Evolutionary conservation across 73 alveolate genomes (phyloP), one percentile per base, ranked within the genome.

Genomic region (Tetrahymena elliotti): DNA sequence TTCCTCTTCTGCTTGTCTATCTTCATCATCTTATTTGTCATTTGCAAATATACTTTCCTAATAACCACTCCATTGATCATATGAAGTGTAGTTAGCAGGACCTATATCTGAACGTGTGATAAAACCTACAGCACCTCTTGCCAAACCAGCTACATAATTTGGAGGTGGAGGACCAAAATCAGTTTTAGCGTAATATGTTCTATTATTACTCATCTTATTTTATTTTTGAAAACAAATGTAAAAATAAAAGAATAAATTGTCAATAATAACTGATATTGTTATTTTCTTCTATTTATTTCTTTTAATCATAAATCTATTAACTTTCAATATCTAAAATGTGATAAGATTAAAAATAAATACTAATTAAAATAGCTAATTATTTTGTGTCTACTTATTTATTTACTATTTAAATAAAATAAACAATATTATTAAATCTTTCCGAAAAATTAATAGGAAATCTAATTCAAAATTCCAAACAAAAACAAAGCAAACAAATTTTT

Each of bases 81-180:
- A 94, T 10, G 95, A 84, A n/a, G 93, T 53, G 31, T 83, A 94
- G 47, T 96, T 97, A 0, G 99, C 97, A 41, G 98, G 98, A 22
- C 98, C 99, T 52, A 94, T 95, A 84, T 97, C 99, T n/a, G 98
- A 95, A 40, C 99, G 83, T 22, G 99, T 97, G 16, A 97, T 96
- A 94, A 97, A 97, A 36, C 99, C 99, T 35, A 96, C 96, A 33
- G 98, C 98, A 27, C 98, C 99, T 96, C 99, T 95, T 11, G 98
- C 98, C 83, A 96, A 96, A 39, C 99, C 99, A n/a, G 99, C 97
- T 22, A 97, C 96, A 83, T 97, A 97, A 84, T 96, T 96, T 27
- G 97, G 96, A 22, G 99, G 99, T 22, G 97, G 97, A 52, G 97
- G 97, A 31, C 99, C 99, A 93, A 96, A 97, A 93, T 97, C 95